Evolutionary conservation across 2,329 filamentous ascomycete genomes (phyloP).

Genomic region (Fonsecaea multimorphosa): DNA sequence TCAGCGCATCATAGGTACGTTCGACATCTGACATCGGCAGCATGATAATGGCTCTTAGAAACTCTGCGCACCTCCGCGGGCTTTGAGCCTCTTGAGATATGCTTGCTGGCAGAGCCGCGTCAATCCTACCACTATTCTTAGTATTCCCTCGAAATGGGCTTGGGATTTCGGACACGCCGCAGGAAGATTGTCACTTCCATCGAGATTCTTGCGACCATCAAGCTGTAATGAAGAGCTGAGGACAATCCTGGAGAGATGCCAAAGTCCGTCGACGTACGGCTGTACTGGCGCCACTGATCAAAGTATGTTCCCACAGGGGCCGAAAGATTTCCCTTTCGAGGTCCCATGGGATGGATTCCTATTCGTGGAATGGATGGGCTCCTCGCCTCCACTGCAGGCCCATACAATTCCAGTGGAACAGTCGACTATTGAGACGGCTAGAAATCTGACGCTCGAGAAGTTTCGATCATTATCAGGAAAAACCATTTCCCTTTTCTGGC

Average conservation of each 20-base stretch:
- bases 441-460: background rate
- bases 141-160: background rate
- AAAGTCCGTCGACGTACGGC: background rate
- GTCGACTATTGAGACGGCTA: background rate
- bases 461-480: background rate
- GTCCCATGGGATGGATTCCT: background rate
- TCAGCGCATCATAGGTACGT: background rate
- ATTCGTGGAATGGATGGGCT: background rate
- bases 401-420: background rate
- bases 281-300: background rate
- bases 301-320: background rate
- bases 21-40: background rate
- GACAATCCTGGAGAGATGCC: background rate
- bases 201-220: background rate
- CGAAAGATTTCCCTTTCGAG: slow-evolving; percentile 13
- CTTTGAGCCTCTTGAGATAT: background rate
- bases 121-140: background rate
- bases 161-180: background rate
- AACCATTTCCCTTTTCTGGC: background rate
- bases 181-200: background rate
- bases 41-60: background rate
- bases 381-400: background rate
- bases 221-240: background rate
- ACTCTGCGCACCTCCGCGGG: background rate
- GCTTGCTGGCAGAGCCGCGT: background rate